Evolutionary conservation across 305 asterid genomes (phyloP).

Genomic region (Fraxinus baroniana): DNA sequence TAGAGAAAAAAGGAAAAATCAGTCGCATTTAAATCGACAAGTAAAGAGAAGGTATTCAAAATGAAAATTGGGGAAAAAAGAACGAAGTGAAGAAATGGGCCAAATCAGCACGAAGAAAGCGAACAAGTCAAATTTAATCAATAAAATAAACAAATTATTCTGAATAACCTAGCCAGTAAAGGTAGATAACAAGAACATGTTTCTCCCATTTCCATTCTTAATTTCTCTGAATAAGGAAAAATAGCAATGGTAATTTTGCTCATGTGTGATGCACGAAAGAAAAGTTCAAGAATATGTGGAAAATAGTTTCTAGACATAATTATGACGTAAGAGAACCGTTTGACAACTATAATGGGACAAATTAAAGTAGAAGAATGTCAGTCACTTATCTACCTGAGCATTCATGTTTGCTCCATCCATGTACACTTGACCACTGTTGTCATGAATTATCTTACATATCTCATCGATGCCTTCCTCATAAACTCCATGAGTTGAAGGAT

Average conservation of each 20-base stretch:
- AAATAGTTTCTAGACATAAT: neutral
- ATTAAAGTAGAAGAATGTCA: neutral
- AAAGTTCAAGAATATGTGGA: neutral
- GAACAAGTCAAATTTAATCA: neutral
- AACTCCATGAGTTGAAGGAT: constrained; percentile 99
- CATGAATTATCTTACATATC: constrained; percentile 87
- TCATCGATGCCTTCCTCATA: constrained; percentile 97
- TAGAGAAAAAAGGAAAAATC: neutral
- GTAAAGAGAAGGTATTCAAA: neutral
- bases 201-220: neutral
- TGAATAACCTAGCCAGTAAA: neutral
- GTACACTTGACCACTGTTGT: constrained; percentile 97
- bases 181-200: neutral
- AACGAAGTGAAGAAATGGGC: neutral
- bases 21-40: neutral
- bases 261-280: neutral
- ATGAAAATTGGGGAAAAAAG: neutral
- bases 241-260: neutral
- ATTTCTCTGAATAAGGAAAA: neutral
- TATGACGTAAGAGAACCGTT: neutral
- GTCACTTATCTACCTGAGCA: constrained; percentile 62
- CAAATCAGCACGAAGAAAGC: neutral
- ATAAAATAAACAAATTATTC: neutral
- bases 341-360: neutral
- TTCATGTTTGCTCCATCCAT: constrained; percentile 99